phyloP scores from a whole-genome alignment of 345 rosid genomes.

The Eucalyptus coolabah region DNA sequence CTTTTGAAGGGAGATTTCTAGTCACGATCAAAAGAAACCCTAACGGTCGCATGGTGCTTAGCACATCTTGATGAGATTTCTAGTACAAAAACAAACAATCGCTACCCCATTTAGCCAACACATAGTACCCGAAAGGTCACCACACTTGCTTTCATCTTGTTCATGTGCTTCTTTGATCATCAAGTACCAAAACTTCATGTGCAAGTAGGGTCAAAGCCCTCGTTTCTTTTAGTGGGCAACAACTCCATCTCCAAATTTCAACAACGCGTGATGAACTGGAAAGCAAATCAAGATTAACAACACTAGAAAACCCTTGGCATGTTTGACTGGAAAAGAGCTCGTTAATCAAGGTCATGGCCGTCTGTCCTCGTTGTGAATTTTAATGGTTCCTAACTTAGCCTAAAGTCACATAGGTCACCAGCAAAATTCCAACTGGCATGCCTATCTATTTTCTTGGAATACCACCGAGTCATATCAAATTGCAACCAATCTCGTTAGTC shows the following conservation, averaged over 20 bases:
- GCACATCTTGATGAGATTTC: background rate
- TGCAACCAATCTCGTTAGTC: background rate
- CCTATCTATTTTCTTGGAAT: background rate
- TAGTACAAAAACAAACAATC: background rate
- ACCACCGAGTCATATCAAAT: background rate
- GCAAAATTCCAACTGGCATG: background rate
- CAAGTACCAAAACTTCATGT: background rate
- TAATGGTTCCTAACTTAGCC: background rate
- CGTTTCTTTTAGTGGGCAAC: background rate
- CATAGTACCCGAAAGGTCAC: background rate
- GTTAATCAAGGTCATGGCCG: background rate
- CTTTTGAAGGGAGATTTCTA: background rate
- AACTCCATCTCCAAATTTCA: background rate
- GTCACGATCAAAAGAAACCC: background rate
- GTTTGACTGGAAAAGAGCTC: background rate
- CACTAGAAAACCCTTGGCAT: background rate
- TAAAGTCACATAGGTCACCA: background rate
- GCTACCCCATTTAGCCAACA: background rate
- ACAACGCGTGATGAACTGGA: background rate
- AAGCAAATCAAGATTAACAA: background rate
- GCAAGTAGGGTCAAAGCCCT: background rate
- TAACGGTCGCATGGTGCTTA: background rate
- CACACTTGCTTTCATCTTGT: background rate
- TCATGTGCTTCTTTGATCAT: background rate
- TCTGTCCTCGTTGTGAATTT: background rate